Conservation (phyloP, 495 filamentous ascomycete species). For the Diplogelasinospora grovesii region DNA sequence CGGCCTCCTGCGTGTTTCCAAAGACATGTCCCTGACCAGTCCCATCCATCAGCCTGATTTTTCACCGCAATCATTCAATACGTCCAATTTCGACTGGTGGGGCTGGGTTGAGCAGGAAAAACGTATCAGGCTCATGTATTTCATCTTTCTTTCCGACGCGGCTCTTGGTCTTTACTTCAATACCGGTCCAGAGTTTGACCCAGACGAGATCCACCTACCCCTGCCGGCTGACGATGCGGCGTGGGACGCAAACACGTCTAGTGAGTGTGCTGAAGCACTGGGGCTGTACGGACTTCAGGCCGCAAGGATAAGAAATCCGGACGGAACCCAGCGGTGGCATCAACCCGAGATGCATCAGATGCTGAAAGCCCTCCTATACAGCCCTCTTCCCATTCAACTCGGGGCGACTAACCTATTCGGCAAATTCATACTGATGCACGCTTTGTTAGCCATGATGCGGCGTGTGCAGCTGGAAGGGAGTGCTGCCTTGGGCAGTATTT, state of each 20-base stretch:
- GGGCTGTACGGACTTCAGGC: constrained; percentile 45
- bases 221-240: constrained; percentile 60
- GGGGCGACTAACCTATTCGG: constrained; percentile 57
- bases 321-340: constrained; percentile 50
- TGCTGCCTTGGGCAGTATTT: constrained; percentile 26
- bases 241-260: constrained; percentile 51
- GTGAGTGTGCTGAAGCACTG: constrained; percentile 55
- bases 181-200: constrained; percentile 47
- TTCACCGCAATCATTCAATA: constrained; percentile 23
- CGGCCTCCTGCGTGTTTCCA: constrained; percentile 43
- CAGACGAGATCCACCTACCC: constrained; percentile 50
- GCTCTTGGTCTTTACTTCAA: constrained; percentile 63
- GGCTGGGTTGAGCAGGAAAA: constrained; percentile 64
- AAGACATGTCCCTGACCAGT: constrained; percentile 27
- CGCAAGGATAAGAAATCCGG: constrained; percentile 41
- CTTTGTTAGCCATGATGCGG: constrained; percentile 49
- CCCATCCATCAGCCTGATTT: constrained; percentile 41
- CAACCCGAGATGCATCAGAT: constrained; percentile 52
- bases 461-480: constrained; percentile 28
- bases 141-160: constrained; percentile 51
- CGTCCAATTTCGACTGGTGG: constrained; percentile 48
- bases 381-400: constrained; percentile 44
- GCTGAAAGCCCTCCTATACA: constrained; percentile 48
- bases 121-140: constrained; percentile 53
- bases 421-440: constrained; percentile 65